Evolutionary conservation across 2,329 filamentous ascomycete genomes (phyloP).

Genomic region (Aspergillus viridinutans): DNA sequence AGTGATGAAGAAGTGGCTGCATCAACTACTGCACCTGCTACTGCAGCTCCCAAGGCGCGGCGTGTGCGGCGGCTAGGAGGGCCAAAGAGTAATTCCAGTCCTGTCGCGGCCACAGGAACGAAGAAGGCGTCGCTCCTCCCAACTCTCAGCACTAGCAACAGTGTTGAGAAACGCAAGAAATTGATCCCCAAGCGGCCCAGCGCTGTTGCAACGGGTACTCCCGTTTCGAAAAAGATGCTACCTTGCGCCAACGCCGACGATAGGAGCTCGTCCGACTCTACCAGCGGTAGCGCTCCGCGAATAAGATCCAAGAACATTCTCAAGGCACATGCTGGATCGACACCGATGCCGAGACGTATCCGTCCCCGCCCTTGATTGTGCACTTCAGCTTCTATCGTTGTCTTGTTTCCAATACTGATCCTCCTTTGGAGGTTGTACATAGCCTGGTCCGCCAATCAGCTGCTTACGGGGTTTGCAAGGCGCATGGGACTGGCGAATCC

Average conservation of each 20-base stretch:
- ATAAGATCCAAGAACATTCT: slow-evolving; percentile 27
- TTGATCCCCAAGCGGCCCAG: slow-evolving; percentile 32
- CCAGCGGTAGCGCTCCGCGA: slow-evolving; percentile 11
- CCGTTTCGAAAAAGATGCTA: slow-evolving; percentile 14
- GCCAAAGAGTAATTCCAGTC: slow-evolving; percentile 18
- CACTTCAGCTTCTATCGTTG: slow-evolving; percentile 4
- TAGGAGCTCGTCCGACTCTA: slow-evolving; percentile 15
- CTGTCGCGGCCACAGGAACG: slow-evolving; percentile 12
- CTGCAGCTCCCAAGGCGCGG: slow-evolving; percentile 26
- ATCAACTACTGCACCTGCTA: slow-evolving; percentile 19
- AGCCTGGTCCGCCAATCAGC: neutral
- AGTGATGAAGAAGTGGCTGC: slow-evolving; percentile 14
- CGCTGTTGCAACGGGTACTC: slow-evolving; percentile 13
- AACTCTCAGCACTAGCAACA: slow-evolving; percentile 11
- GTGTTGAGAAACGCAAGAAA: slow-evolving; percentile 31
- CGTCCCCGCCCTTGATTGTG: slow-evolving; percentile 24
- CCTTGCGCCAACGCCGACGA: slow-evolving; percentile 14
- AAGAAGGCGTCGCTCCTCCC: neutral
- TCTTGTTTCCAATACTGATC: slow-evolving; percentile 4
- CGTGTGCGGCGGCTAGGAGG: slow-evolving; percentile 30
- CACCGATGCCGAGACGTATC: slow-evolving; percentile 32
- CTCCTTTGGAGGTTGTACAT: slow-evolving; percentile 1
- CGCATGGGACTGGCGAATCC: neutral
- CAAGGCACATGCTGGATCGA: slow-evolving; percentile 33
- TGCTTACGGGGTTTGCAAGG: slow-evolving; percentile 3